Base-by-base conservation (phyloP, 176 grass and related monocot species). In the Oryza longistaminata region DNA sequence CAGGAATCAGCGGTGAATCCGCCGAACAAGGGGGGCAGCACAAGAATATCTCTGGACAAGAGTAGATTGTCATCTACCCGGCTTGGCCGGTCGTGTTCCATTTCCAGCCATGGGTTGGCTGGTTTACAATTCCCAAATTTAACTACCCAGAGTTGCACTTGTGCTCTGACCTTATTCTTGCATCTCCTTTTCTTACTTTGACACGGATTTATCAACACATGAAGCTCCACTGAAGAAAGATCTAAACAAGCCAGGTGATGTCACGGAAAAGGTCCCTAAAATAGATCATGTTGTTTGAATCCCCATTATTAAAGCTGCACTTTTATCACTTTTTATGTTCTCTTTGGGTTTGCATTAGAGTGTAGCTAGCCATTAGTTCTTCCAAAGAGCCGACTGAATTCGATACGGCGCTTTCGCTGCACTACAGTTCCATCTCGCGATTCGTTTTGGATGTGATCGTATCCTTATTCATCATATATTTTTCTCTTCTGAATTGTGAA, bases 361-460 rank as follows among this genome's bases (percentile, higher is more conserved):
- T 55, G 9, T 55, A 49, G n/a, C n/a, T n/a, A n/a, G 53, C 86
- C 50, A 19, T 85, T 81, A 31, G 82, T 4, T 29, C 64, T 34
- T 31, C n/a, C 87, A 48, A 81, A 74, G 85, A 49, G 87, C 14
- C 88, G 66, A 27, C 52, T 2, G 15, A 61, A 39, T 53, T 65
- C 31, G 71, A 90, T 81, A 72, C 82, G 72, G 65, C 66, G 78
- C 88, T 82, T 82, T 70, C 78, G 15, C 42, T 58, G 6, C n/a
- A 58, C 19, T 71, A 31, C 29, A 83, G 80, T 15, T 42, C 29
- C 86, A 24, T 73, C 71, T 82, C 42, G 40, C 42, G 29, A 72
- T 78, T 72, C 58, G 72, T 66, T 25, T 12, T 12, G 64, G 77
- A 85, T 22, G 71, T 29, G 16, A 76, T 64, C 48, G 0, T 21